Base-by-base conservation (phyloP, 1,139 yeast genomes). In the Yamadazyma conglobata region DNA sequence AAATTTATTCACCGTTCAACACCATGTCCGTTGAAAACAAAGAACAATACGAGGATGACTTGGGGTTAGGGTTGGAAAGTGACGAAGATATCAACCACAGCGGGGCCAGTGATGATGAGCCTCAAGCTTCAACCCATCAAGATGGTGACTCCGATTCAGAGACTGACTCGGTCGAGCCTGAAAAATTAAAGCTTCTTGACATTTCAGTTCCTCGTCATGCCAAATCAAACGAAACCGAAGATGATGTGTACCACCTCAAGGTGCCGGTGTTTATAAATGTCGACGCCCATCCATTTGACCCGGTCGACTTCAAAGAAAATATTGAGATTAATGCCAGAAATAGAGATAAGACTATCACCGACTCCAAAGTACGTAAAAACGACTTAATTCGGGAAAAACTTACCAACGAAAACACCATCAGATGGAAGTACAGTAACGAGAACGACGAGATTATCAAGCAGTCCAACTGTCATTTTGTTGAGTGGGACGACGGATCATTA, bases 401-500 rank as follows among this genome's bases (percentile, higher is more conserved):
- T 25, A 65, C 77, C 36, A 85, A 82, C 41, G 88, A 84, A 49
- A 87, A 87, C 52, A 87, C 96, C 1, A 68, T 91, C 22, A 74
- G 97, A 48, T 91, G 98, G 98, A 77, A 94, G 58, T 88, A 89
- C 54, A 81, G 87, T 17, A 75, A 73, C 25, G 84, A 77, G 16
- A 70, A 79, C 35, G 73, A 68, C 39, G 80, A 74, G 34, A 77
- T 84, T 43, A 73, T 73, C 47, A 85, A 85, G 48, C 95, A 88
- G 54, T 82, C 95, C 5, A 91, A 91, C 51, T 81, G 96, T 3
- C 88, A 91, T 50, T 79, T 89, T 36, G 73, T 91, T 18, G 82
- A 85, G 54, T 91, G 99, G 99, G 82, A 84, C 35, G 97, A 91
- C 57, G 99, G 98, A 0, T 70, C 85, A 4, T 58, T 81, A 42